Evolutionary conservation across 257 asterid genomes (phyloP).

Genomic region (Rhazya stricta): DNA sequence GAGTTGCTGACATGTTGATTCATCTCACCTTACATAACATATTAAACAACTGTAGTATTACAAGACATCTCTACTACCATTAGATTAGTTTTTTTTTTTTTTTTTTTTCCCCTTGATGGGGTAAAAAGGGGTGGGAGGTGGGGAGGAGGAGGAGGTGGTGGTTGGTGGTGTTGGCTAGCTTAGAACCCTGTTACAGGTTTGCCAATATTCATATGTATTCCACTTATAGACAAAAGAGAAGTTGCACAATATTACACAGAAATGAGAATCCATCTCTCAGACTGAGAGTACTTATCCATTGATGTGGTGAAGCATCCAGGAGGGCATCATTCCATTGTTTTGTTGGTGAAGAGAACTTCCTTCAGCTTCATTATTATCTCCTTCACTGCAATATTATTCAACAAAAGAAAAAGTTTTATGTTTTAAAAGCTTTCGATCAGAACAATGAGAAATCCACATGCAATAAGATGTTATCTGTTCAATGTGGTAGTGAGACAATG

Average conservation of each 20-base stretch:
- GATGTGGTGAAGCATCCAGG: slow-evolving; percentile 54
- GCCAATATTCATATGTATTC: not conserved
- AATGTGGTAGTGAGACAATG: not conserved
- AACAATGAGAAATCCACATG: not conserved
- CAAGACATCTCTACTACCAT: not conserved
- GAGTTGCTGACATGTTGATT: not conserved
- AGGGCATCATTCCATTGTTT: slow-evolving; percentile 39
- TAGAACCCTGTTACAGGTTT: not conserved
- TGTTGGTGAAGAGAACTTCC: slow-evolving; percentile 34
- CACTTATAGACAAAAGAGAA: not conserved
- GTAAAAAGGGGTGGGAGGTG: no score
- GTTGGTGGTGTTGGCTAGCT: not conserved
- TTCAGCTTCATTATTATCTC: slow-evolving; percentile 38
- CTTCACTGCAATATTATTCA: slow-evolving; percentile 33
- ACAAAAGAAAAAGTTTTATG: not conserved
- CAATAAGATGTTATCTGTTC: not conserved
- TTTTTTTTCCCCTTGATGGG: no score
- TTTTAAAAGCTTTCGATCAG: not conserved
- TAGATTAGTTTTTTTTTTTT: not conserved
- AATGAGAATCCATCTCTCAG: not conserved
- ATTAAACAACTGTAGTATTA: not conserved
- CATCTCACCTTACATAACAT: not conserved
- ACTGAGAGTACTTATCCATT: slow-evolving; percentile 1
- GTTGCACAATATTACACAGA: not conserved
- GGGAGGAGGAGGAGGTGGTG: not conserved